Evolutionary conservation across 2,329 filamentous ascomycete species (phyloP).

Genomic region (Byssothecium circinans): DNA sequence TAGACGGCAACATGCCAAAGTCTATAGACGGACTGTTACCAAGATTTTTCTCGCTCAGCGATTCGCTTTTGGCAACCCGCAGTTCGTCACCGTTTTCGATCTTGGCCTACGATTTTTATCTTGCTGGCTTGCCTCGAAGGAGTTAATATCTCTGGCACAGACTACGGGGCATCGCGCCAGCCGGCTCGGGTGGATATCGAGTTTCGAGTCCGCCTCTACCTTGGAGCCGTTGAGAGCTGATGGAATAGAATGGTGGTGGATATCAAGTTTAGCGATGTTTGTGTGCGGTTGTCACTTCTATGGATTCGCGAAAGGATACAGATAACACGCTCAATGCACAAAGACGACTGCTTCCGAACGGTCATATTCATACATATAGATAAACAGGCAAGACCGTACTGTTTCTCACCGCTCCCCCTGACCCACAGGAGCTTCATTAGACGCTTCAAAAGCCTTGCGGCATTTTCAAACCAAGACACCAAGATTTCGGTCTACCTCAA

Average conservation of each 20-base stretch:
- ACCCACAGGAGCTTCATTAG: too few species aligned
- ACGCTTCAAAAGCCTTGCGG: too few species aligned
- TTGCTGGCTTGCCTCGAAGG: slow-evolving; percentile 32
- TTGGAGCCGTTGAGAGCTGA: background rate
- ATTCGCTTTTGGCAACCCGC: slow-evolving; percentile 41
- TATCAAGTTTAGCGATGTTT: slow-evolving; percentile 4
- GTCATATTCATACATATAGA: too few species aligned
- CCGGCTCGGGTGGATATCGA: background rate
- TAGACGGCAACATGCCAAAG: slow-evolving; percentile 16
- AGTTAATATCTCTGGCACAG: background rate
- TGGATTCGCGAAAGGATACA: slow-evolving; percentile 32
- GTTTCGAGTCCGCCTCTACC: background rate
- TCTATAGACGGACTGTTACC: slow-evolving; percentile 43
- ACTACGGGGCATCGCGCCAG: background rate
- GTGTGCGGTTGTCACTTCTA: slow-evolving; percentile 28
- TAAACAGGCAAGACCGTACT: too few species aligned
- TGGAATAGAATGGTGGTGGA: slow-evolving; percentile 10
- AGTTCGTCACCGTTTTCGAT: slow-evolving; percentile 67
- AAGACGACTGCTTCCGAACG: too few species aligned
- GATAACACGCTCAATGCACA: too few species aligned
- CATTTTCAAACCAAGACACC: too few species aligned
- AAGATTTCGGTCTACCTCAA: too few species aligned
- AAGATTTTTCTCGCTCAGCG: slow-evolving; percentile 49
- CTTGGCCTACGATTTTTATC: slow-evolving; percentile 67
- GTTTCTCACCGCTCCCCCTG: too few species aligned